Percentiles rank a stretch among this genome's conserved stretches.
Conservation (phyloP, 257 asterid genomes). For the Solanum sejunctum region DNA sequence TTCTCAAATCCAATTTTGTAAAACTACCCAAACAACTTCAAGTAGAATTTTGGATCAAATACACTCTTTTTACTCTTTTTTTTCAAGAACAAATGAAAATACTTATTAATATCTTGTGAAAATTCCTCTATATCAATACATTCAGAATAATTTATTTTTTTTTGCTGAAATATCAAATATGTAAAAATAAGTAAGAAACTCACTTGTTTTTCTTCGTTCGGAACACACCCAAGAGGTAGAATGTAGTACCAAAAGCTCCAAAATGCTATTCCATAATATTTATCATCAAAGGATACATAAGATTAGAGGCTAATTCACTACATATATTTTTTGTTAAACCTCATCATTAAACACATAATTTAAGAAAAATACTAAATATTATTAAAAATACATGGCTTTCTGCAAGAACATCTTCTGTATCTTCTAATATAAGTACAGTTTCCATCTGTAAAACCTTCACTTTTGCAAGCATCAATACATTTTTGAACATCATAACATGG, state of each 20-base stretch:
- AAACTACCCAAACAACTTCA: too few relatives aligned
- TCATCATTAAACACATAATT: background rate
- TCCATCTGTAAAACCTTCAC: background rate
- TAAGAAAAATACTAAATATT: background rate
- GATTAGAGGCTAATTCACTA: background rate
- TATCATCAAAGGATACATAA: background rate
- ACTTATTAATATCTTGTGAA: too few relatives aligned
- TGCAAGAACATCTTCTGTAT: background rate
- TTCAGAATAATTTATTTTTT: too few relatives aligned
- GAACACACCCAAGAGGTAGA: background rate
- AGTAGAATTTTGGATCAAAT: too few relatives aligned
- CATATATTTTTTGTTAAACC: background rate
- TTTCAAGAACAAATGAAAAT: too few relatives aligned
- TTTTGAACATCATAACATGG: background rate
- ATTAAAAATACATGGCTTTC: background rate
- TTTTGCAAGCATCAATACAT: background rate
- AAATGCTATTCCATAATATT: background rate
- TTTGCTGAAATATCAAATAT: too few relatives aligned
- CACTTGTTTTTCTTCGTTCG: background rate
- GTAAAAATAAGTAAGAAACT: too few relatives aligned
- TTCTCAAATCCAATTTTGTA: too few relatives aligned
- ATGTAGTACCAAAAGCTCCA: background rate
- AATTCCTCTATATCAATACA: too few relatives aligned
- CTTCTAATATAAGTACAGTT: background rate
- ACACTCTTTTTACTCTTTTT: too few relatives aligned